Evolutionary conservation across 192 early-diverging fungal species (phyloP).

Genomic region (Radiomyces spectabilis): DNA sequence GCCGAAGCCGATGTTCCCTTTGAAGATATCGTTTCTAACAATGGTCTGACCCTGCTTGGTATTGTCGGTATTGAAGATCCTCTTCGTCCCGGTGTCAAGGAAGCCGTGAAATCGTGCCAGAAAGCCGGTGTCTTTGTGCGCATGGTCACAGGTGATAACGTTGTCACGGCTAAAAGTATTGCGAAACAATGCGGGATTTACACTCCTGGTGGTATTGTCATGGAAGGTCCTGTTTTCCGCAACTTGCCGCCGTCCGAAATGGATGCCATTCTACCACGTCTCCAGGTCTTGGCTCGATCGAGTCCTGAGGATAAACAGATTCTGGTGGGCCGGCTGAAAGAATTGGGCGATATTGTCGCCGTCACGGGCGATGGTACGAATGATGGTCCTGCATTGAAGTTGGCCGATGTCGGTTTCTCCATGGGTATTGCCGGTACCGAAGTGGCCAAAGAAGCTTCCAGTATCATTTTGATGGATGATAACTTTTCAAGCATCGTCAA

Average conservation of each 20-base stretch:
- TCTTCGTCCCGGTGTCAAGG: conserved; percentile 88
- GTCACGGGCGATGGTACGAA: conserved; percentile 99
- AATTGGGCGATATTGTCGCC: conserved; percentile 90
- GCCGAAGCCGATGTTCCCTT: conserved; percentile 46
- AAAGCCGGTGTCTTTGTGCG: conserved; percentile 91
- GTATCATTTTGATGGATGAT: conserved; percentile 96
- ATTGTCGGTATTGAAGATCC: conserved; percentile 98
- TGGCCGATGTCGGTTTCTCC: conserved; percentile 94
- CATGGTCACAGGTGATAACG: conserved; percentile 99
- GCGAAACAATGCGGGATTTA: conserved; percentile 92
- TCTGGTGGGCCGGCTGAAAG: conserved; percentile 81
- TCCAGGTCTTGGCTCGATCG: conserved; percentile 92
- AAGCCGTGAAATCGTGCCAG: conserved; percentile 83
- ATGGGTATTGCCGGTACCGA: conserved; percentile 99
- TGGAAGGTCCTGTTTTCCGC: conserved; percentile 95
- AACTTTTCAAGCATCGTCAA: conserved; percentile 97
- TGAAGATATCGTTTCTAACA: conserved; percentile 44
- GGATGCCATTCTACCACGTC: conserved; percentile 84
- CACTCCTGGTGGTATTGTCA: conserved; percentile 78
- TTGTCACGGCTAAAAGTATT: conserved; percentile 89
- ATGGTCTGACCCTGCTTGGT: conserved; percentile 63
- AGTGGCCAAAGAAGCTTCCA: conserved; percentile 99
- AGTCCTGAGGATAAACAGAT: conserved; percentile 96
- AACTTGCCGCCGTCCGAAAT: conserved; percentile 75
- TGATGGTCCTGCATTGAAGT: conserved; percentile 91